Evolutionary conservation across 2,329 filamentous ascomycete genomes (phyloP), one percentile per base, ranked within the genome.

Genomic region (Neoscytalidium dimidiatum): DNA sequence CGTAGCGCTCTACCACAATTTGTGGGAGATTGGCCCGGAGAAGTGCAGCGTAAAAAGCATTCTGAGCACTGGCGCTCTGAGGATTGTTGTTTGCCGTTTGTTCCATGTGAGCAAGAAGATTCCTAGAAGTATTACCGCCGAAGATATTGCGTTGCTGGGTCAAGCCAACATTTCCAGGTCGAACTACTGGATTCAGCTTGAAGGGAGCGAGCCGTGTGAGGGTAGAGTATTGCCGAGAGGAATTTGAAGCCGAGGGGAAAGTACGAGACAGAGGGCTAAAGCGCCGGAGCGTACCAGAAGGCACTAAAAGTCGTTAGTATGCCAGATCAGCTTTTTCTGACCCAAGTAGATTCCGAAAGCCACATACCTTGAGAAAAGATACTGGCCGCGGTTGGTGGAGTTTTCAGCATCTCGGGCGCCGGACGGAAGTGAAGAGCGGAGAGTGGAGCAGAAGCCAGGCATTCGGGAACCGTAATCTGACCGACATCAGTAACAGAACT

Each of bases 81-180:
- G 95, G 92, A 72, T 97, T 96, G 78, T 92, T 91, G 79, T 98
- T 99, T 41, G 95, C 96, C 26, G 91, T 90, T 76, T 94, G 90
- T 80, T 99, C 95, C 70, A 94, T 86, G 69, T 92, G 91, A 35
- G 93, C 92, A 35, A 99, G 86, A 64, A 94, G 77, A 68, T 83
- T 86, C 60, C 83, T 82, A 21, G 78, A 81, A n/a, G 78, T 76
- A 56, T 75, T 72, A 43, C 72, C 78, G 63, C 80, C 80, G 67
- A 82, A 82, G 64, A 83, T 68, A 13, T 77, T 77, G 66, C 82
- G 76, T 66, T 77, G 78, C 71, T 83, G 81, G 28, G 70, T 68
- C 64, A 81, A 71, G 29, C 78, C 78, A 44, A 79, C 64, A 66
- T 69, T 72, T 49, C 73, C 72, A 11, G 71, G 68, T 48, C 71